These are phyloP conservation scores for Yamadazyma dendronema DNA, from an alignment of 1,139 yeast genomes.

Conservation along the genomic window DNA sequence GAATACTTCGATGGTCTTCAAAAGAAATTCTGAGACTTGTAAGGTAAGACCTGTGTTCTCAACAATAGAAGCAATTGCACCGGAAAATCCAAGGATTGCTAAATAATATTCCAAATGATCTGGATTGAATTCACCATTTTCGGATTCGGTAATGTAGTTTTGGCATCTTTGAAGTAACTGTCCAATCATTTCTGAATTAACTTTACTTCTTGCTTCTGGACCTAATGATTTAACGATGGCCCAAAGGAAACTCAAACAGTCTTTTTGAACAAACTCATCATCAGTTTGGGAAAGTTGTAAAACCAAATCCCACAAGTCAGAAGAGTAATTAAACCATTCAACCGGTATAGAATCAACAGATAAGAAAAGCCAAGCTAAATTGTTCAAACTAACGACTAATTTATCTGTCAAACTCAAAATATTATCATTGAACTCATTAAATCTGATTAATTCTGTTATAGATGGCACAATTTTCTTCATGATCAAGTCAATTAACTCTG, in stretches of 20 bases:
- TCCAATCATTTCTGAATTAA: constrained; percentile 25
- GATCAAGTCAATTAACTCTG: constrained; percentile 24
- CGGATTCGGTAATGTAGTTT: constrained; percentile 3
- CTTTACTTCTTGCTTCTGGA: constrained; percentile 25
- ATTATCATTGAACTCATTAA: constrained; percentile 24
- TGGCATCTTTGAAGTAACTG: constrained; percentile 23
- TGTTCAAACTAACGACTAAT: constrained; percentile 66
- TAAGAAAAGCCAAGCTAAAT: constrained; percentile 56
- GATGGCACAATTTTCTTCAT: constrained; percentile 38
- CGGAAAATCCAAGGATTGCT: constrained; percentile 51
- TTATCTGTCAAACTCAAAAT: constrained; percentile 46
- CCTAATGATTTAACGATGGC: constrained; percentile 52
- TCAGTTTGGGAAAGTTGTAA: constrained; percentile 17
- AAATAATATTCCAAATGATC: constrained; percentile 25
- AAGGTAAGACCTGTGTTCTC: constrained; percentile 47
- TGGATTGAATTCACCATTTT: constrained; percentile 13
- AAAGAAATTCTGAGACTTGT: constrained; percentile 46
- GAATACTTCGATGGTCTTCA: constrained; percentile 27
- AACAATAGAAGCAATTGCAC: constrained; percentile 50
- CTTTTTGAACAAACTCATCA: constrained; percentile 35
- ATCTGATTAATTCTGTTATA: constrained; percentile 37
- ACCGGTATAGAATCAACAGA: constrained; percentile 33
- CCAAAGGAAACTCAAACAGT: constrained; percentile 60
- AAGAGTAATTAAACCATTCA: constrained; percentile 32
- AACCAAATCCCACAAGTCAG: constrained; percentile 38